phyloP scores from a whole-genome alignment of 768 basidiomycete genomes.

The Tylopilus sp. region DNA sequence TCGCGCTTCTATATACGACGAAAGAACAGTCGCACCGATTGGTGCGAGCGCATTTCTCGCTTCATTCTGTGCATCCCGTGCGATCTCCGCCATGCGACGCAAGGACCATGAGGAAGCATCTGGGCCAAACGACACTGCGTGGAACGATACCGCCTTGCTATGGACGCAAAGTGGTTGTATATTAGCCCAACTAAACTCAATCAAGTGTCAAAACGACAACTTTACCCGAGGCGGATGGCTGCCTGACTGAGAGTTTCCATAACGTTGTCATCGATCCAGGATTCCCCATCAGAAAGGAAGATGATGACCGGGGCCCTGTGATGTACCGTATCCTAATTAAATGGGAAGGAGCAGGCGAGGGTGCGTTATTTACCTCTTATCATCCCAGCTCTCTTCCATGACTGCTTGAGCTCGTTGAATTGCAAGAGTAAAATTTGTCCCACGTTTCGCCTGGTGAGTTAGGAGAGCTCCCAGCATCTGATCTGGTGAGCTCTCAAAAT shows the following conservation, averaged over 20 bases:
- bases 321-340: too few species aligned
- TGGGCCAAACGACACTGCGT: too few species aligned
- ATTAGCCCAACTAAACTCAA: too few species aligned
- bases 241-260: conserved; percentile 41
- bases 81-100: too few species aligned
- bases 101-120: too few species aligned
- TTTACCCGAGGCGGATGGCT: conserved; percentile 44
- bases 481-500: conserved; percentile 44
- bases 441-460: conserved; percentile 23
- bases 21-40: conserved; percentile 31
- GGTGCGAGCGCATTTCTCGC: conserved; percentile 40
- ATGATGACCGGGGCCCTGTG: conserved; percentile 29
- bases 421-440: conserved; percentile 46
- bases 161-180: too few species aligned
- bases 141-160: too few species aligned
- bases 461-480: conserved; percentile 41
- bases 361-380: conserved; percentile 45
- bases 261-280: conserved; percentile 32
- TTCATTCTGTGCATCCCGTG: conserved; percentile 14
- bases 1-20: conserved; percentile 48
- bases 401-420: conserved; percentile 32
- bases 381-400: conserved; percentile 42
- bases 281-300: conserved; percentile 51
- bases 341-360: too few species aligned
- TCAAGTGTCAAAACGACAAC: too few species aligned